These are phyloP conservation scores for Sanguinoderma infundibulare DNA, from an alignment of 1,284 basidiomycete species.

Conservation along the genomic window DNA sequence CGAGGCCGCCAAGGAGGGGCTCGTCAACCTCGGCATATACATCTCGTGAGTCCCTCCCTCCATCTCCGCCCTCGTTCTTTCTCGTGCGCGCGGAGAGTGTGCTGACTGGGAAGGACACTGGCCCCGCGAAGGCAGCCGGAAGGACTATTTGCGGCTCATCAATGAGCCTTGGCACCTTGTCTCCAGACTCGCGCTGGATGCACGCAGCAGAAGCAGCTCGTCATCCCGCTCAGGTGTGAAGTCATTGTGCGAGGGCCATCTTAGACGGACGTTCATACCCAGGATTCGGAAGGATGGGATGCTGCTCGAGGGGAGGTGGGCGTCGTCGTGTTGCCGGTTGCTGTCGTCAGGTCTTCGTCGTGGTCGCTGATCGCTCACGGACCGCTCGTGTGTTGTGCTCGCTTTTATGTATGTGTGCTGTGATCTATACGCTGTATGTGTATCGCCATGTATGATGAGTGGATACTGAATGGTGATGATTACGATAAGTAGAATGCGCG, in stretches of 20 bases:
- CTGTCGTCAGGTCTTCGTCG: constrained; percentile 8
- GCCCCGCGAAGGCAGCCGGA: constrained; percentile 27
- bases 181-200: constrained; percentile 41
- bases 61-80: background rate
- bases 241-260: constrained; percentile 32
- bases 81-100: background rate
- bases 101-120: constrained; percentile 4
- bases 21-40: constrained; percentile 35
- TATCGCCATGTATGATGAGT: background rate
- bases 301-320: background rate
- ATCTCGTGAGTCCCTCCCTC: constrained; percentile 32
- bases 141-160: constrained; percentile 10
- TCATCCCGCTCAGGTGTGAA: constrained; percentile 40
- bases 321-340: constrained; percentile 2
- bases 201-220: constrained; percentile 28
- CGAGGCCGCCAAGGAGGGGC: constrained; percentile 47
- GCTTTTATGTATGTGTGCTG: constrained; percentile 3
- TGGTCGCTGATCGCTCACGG: constrained; percentile 1
- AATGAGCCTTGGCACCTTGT: constrained; percentile 31
- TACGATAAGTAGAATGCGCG: constrained; percentile 22
- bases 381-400: constrained; percentile 2
- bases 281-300: constrained; percentile 9
- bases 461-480: constrained; percentile 15
- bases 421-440: background rate
- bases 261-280: constrained; percentile 19